A percentile compares a stretch with the other conserved stretches of the same genome.
Evolutionary conservation across 306 rosid genomes (phyloP).

Genomic region (Malus domestica): DNA sequence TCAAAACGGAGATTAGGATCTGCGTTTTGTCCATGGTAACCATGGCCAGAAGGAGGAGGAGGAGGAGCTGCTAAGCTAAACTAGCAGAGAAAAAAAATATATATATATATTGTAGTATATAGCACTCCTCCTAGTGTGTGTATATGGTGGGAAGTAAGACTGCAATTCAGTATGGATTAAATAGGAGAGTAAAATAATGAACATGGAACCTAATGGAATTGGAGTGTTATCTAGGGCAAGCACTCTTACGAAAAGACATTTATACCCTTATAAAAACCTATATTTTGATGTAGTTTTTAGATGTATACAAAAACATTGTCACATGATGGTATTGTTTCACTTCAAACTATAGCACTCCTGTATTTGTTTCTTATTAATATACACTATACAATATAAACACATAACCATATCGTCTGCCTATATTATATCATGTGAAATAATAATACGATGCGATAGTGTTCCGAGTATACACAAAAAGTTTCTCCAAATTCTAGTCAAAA

Average conservation of each 20-base stretch:
- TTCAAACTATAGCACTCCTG: too few species aligned
- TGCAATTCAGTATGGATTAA: slow-evolving; percentile 45
- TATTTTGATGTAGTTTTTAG: too few species aligned
- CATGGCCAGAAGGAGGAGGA: slow-evolving; percentile 16
- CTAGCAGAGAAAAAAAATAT: background rate
- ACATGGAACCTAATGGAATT: background rate
- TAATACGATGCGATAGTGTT: too few species aligned
- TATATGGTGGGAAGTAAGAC: slow-evolving; percentile 30
- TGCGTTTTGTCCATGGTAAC: slow-evolving; percentile 33
- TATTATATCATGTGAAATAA: too few species aligned
- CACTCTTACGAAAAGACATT: background rate
- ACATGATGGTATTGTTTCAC: too few species aligned
- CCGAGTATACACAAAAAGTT: too few species aligned
- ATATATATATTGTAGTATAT: background rate
- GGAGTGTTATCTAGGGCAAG: background rate
- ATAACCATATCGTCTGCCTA: too few species aligned
- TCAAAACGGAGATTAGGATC: slow-evolving; percentile 36
- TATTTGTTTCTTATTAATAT: too few species aligned
- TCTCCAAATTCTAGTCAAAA: background rate
- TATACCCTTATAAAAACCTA: background rate
- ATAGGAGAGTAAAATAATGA: slow-evolving; percentile 36
- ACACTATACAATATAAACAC: too few species aligned
- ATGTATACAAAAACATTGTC: too few species aligned
- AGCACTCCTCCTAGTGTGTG: slow-evolving; percentile 19
- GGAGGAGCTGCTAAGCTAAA: background rate